Base-by-base conservation (phyloP, 306 rosid species). In the Senna siamea region DNA sequence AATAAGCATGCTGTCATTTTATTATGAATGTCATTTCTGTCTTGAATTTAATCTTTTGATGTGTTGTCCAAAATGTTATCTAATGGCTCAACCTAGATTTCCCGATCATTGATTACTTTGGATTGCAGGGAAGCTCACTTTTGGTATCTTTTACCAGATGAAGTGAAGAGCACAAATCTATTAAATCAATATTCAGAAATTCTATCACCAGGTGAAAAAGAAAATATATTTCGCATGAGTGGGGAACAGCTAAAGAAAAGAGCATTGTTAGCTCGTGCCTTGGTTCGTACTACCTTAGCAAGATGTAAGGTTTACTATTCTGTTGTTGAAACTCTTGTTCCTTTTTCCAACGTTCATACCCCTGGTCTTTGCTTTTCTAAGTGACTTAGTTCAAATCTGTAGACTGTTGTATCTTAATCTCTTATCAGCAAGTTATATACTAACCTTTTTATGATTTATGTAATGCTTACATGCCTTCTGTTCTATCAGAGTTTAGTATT, bases 201-300 rank as follows among this genome's bases (percentile, higher is more conserved):
- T 66, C 71, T 94, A 67, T 82, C 98, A 34, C 89, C 93, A 5
- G 79, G 87, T 72, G 98, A 91, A 83, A 88, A 82, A 72, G 86
- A 87, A 41, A 81, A 79, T 58, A 77, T 89, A 79, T 15, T 80
- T 66, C 64, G 82, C 53, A 83, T 88, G 84, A 76, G 78, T 2
- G 91, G 90, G 5, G 89, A 85, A 66, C 78, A 81, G 77, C 86
- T 86, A 34, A 66, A 71, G 76, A 91, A 94, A 84, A 81, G 89
- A 26, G 92, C 96, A 48, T 66, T 91, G 73, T 82, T 94, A 63
- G 85, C 98, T 66, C 89, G 96, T 44, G 89, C 82, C 23, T 75
- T 91, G 83, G 94, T 94, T 70, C 96, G 96, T 58, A 89, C 98
- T 18, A 88, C 98, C 43, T 72, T 91, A 43, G 85, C 97, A 55